Base-by-base conservation (phyloP, 108 stramenopile species). In the Craspedostauros australis region DNA sequence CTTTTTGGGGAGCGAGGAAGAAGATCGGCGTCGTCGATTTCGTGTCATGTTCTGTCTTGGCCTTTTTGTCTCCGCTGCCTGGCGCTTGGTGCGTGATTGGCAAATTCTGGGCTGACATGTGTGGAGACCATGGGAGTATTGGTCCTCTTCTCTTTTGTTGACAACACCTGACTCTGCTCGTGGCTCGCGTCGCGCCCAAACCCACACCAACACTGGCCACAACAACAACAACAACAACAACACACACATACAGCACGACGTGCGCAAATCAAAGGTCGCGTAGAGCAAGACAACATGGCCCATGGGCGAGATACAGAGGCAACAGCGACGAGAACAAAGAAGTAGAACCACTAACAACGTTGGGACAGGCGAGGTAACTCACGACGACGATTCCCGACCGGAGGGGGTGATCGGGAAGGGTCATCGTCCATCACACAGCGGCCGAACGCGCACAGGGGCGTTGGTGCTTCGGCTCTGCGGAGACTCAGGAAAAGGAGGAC, bases 211-310 rank as follows among this genome's bases (percentile, higher is more conserved):
- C 42, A 21, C 9, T 50, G 19, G 22, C n/a, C 31, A 50, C 33
- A 34, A 54, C 6, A 34, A 4, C 34, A 40, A 25, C 26, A 25
- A 48, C 47, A 48, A 25, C 39, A 14, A 0, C 7, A 27, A 54
- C 38, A 24, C 29, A 50, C 4, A 27, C 33, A 50, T 34, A 50
- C 3, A 50, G 37, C 26, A 50, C 26, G 42, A 20, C 41, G 46
- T 31, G 31, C 44, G 5, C 39, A 21, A 12, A 38, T 12, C 36
- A 59, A 44, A 28, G 31, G 49, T 32, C 16, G 20, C 33, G 39
- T 59, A 50, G 66, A n/a, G n/a, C n/a, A n/a, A n/a, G 65, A 53
- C 60, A 72, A 71, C 76, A 82, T 77, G 76, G 80, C 80, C 80
- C 75, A 82, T 82, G 80, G 72, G 68, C 75, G 70, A 75, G 64